These are phyloP conservation scores for Pythium aristosporum DNA, from an alignment of 352 stramenopile species.

Conservation along the genomic window DNA sequence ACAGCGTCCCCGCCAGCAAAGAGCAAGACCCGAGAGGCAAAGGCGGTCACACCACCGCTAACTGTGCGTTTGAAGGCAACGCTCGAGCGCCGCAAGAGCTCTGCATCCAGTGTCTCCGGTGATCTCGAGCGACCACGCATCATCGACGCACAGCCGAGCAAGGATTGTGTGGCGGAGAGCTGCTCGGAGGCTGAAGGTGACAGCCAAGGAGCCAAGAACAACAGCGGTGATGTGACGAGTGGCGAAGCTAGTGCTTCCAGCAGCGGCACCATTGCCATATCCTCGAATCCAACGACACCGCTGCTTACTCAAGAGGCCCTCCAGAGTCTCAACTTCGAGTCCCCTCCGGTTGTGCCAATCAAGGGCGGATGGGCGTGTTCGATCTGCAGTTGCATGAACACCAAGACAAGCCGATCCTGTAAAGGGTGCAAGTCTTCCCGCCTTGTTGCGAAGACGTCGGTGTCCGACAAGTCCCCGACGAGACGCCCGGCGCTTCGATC, in stretches of 20 bases:
- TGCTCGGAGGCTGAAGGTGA: constrained; percentile 22
- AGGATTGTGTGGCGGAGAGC: constrained; percentile 27
- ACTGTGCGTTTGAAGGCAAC: constrained; percentile 14
- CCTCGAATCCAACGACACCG: not conserved
- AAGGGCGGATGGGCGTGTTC: constrained; percentile 53
- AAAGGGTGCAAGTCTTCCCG: constrained; percentile 39
- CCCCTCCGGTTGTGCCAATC: not conserved
- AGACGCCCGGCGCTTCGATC: constrained; percentile 5
- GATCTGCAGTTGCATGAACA: constrained; percentile 53
- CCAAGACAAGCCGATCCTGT: constrained; percentile 43
- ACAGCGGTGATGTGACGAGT: constrained; percentile 1
- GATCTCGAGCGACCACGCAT: not conserved
- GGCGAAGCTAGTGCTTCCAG: constrained; percentile 1
- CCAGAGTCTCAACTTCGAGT: constrained; percentile 7
- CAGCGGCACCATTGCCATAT: not conserved
- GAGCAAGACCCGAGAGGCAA: not conserved
- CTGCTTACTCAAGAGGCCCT: not conserved
- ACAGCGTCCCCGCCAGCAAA: constrained; percentile 8
- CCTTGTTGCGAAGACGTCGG: constrained; percentile 24
- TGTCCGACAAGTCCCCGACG: constrained; percentile 8
- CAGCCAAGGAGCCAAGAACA: not conserved
- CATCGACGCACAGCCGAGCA: not conserved
- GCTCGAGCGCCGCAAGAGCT: constrained; percentile 27
- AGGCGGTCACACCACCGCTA: constrained; percentile 15
- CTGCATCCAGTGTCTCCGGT: not conserved